Percentiles rank a stretch among this genome's conserved stretches.
Evolutionary conservation across 2,329 filamentous ascomycete genomes (phyloP).

Genomic region (Sporothrix luriei): DNA sequence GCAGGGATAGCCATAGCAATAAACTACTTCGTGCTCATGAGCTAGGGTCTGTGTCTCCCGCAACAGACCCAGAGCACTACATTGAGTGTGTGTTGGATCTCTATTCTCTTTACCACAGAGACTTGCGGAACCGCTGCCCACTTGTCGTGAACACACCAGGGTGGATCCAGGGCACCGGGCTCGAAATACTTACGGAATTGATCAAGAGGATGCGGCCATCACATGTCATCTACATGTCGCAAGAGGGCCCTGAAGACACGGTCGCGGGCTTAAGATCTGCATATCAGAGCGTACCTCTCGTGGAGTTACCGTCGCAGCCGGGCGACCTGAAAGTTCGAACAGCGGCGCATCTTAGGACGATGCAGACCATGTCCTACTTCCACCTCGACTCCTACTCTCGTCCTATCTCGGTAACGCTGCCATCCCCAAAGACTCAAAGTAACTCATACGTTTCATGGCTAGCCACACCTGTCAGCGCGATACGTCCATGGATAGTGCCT

Average conservation of each 20-base stretch:
- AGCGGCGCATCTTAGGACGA: slow-evolving; percentile 66
- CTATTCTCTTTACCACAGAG: slow-evolving; percentile 57
- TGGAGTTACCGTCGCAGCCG: slow-evolving; percentile 61
- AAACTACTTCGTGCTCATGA: slow-evolving; percentile 64
- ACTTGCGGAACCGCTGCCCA: slow-evolving; percentile 50
- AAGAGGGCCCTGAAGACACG: slow-evolving; percentile 61
- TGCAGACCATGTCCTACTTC: slow-evolving; percentile 82
- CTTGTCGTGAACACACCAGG: slow-evolving; percentile 74
- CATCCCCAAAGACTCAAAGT: not conserved
- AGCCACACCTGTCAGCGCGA: slow-evolving; percentile 56
- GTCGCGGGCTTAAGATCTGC: slow-evolving; percentile 56
- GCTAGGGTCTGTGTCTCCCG: slow-evolving; percentile 65
- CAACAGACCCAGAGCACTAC: slow-evolving; percentile 68
- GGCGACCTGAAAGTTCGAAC: slow-evolving; percentile 61
- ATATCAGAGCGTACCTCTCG: slow-evolving; percentile 48
- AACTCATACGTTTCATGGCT: slow-evolving; percentile 49
- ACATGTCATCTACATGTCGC: slow-evolving; percentile 69
- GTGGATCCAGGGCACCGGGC: slow-evolving; percentile 71
- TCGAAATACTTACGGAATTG: slow-evolving; percentile 64
- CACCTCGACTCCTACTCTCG: slow-evolving; percentile 49
- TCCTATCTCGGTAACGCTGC: not conserved
- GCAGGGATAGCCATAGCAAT: slow-evolving; percentile 40
- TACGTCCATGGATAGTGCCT: slow-evolving; percentile 63
- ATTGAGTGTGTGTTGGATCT: slow-evolving; percentile 66
- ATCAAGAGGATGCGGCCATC: slow-evolving; percentile 58